A percentile compares a stretch with the other conserved stretches of the same genome.
These are phyloP conservation scores for Rhodotorula glutinis DNA, from an alignment of 1,284 basidiomycete genomes.

Conservation along the genomic window DNA sequence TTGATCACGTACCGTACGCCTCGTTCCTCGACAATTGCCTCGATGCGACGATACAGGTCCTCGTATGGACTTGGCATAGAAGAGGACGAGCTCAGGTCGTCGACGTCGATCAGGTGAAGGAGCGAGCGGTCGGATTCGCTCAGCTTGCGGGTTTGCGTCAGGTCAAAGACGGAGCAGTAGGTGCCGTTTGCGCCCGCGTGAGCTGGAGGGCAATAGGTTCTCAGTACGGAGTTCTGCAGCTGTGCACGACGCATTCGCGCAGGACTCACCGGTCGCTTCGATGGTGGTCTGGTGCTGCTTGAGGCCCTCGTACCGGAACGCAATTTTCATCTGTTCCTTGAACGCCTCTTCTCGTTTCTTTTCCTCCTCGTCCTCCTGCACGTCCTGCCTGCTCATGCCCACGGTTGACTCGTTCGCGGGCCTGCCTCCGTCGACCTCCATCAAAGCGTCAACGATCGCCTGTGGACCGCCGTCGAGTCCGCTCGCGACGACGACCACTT, in stretches of 20 bases:
- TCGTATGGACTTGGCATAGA: conserved; percentile 10
- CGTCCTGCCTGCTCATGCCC: conserved; percentile 47
- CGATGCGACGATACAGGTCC: conserved; percentile 19
- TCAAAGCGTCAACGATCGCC: conserved; percentile 45
- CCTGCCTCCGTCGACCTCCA: conserved; percentile 37
- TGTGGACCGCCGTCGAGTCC: conserved; percentile 55
- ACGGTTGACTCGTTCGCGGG: conserved; percentile 42
- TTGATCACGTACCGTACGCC: conserved; percentile 20
- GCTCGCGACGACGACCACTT: conserved; percentile 59
- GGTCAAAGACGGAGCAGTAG: conserved; percentile 69
- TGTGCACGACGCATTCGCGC: background rate
- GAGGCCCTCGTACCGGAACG: conserved; percentile 93
- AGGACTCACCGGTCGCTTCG: conserved; percentile 37
- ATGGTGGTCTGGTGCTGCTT: conserved; percentile 87
- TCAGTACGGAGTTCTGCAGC: background rate
- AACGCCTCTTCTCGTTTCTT: conserved; percentile 53
- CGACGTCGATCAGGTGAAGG: conserved; percentile 31
- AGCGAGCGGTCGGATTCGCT: conserved; percentile 36
- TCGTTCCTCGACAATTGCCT: conserved; percentile 10
- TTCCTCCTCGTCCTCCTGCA: conserved; percentile 57
- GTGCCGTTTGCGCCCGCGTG: conserved; percentile 50
- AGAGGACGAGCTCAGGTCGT: background rate
- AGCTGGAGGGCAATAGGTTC: background rate
- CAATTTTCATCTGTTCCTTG: conserved; percentile 71
- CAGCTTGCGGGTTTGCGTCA: conserved; percentile 53